Percentiles rank a stretch among this genome's conserved stretches.
phyloP scores from a whole-genome alignment of 75 land plant species.

The Cupressus sempervirens region DNA sequence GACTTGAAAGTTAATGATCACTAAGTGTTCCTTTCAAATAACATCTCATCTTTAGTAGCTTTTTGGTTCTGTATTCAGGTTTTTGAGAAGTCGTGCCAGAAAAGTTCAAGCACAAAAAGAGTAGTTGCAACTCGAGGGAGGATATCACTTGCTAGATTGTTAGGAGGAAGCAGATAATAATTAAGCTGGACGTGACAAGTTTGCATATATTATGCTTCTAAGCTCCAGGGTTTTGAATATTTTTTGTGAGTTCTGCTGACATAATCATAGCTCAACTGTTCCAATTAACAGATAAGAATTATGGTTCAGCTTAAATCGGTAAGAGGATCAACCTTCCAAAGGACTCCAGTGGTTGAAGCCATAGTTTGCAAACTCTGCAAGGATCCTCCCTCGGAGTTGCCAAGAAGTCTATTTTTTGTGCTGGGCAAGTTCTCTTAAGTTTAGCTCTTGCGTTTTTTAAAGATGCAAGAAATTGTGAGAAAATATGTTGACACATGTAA shows the following conservation, averaged over 20 bases:
- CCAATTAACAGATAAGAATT: not conserved
- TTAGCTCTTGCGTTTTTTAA: too few relatives aligned
- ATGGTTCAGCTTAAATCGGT: too few relatives aligned
- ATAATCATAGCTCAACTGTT: not conserved
- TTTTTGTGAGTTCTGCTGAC: not conserved
- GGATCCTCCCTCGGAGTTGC: too few relatives aligned
- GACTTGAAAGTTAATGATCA: not conserved
- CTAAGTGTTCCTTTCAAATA: not conserved
- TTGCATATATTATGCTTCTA: not conserved
- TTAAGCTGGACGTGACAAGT: too few relatives aligned
- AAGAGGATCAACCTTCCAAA: too few relatives aligned
- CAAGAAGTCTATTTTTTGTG: too few relatives aligned
- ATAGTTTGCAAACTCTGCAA: too few relatives aligned
- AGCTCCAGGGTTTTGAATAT: not conserved
- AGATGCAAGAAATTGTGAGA: too few relatives aligned
- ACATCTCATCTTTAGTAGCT: not conserved
- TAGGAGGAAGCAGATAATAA: not conserved
- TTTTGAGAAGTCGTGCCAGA: conserved; percentile 1
- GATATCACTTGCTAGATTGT: conserved; percentile 6
- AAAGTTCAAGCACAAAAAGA: conserved; percentile 3
- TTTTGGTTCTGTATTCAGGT: conserved; percentile 1
- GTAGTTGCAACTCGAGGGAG: conserved; percentile 8
- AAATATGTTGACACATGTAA: too few relatives aligned
- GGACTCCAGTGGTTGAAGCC: too few relatives aligned
- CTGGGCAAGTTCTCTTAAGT: too few relatives aligned